Evolutionary conservation across 2,329 filamentous ascomycete species (phyloP), one percentile per base, ranked within the genome.

Genomic region (Phyllosticta capitalensis): DNA sequence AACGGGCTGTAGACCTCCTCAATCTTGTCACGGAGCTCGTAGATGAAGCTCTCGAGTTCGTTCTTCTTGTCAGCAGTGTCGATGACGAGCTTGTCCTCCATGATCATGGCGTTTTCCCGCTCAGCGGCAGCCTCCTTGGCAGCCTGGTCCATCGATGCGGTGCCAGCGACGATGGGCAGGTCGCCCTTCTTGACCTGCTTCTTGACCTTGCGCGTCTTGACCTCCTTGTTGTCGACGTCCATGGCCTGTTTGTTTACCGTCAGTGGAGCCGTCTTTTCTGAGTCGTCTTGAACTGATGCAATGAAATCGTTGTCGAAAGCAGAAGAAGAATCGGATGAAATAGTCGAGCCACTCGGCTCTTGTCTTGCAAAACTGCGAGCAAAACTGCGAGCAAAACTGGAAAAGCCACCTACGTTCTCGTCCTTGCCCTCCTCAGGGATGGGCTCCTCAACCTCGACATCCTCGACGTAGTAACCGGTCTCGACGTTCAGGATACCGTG

Each of bases 51-150:
- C 82, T 99, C 94, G 58, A 99, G 89, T 78, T 97, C 92, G 80
- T 99, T 99, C 90, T 97, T 99, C 85, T 95, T 95, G 81, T 97
- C 91, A 74, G 97, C 94, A 45, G 94, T 99, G 75, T 97, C 94
- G 67, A 89, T 90, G 60, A 99, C 92, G 61, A 97, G 87, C 83
- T 97, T 99, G 79, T 99, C 94, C 76, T 96, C 91, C 85, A 95
- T 92, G 67, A 91, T 85, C 94, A 99, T 97, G 67, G 85, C 74
- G 66, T 86, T 82, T 79, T 99, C 94, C 74, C 87, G 86, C 82
- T 99, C 94, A 55, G 81, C 76, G 65, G 86, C 79, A n/a, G 79
- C 70, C 63, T 85, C 78, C 81, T 89, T 92, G 71, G 79, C 72
- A 17, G 80, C 67, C 55, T 83, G 74, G 63, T 96, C 91, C 60